Evolutionary conservation across 305 asterid species (phyloP), one percentile per base, ranked within the genome.

Genomic region (Plantago coronopus): DNA sequence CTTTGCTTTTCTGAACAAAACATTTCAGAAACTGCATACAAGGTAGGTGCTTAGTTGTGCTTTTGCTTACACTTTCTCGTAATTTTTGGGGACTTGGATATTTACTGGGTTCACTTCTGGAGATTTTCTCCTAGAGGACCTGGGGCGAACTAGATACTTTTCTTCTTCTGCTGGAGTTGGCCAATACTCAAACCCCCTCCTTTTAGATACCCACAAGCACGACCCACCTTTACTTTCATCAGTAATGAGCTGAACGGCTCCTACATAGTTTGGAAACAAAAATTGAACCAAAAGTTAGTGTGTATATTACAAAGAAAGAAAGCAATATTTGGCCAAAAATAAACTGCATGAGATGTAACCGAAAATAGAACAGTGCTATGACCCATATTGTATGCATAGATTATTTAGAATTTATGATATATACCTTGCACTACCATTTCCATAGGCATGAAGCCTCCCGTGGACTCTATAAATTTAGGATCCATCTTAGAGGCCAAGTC

Each of bases 131-230:
- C 78, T 81, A 20, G 69, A 61, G 48, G 69, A 73, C 53, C 57
- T 79, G 27, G 78, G 76, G 40, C 64, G 72, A 43, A 83, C 4
- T 53, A 71, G 81, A 60, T 71, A 93, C 67, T 87, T 91, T 48
- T 79, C 91, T 80, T 88, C 94, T 78, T 91, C 98, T 51, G 60
- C 78, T 62, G 95, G 88, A 68, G 91, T 83, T 66, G 97, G 97
- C 98, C 97, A 91, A 71, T 91, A 88, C 71, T 86, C 96, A 63
- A 83, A 54, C 59, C 98, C 98, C 76, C 91, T 88, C 72, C 91
- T 80, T 19, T 78, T 84, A 71, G 95, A 72, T 60, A 91, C 81
- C 98, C 97, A 91, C 70, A 91, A 73, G 80, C 97, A 91, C 38
- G 91, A 66, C 55, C 98, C 98, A 69, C 95, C 93, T 80, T 86